These are phyloP conservation scores for Nitzschia putrida DNA, from an alignment of 108 stramenopile genomes.

Conservation along the genomic window DNA sequence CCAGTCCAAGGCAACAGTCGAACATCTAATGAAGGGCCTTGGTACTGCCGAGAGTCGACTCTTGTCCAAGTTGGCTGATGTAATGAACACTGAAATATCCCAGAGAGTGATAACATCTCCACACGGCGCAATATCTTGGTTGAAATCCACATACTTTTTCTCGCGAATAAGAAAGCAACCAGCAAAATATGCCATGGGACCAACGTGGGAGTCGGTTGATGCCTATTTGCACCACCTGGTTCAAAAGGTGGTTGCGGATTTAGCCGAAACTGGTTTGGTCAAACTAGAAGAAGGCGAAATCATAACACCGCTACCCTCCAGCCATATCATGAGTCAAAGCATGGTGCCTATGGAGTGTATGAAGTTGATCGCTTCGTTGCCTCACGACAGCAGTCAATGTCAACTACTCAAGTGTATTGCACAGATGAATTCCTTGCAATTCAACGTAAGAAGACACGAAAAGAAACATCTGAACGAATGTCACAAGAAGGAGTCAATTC, in stretches of 20 bases:
- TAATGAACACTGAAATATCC: constrained; percentile 81
- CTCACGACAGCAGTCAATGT: constrained; percentile 55
- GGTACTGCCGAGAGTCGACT: constrained; percentile 75
- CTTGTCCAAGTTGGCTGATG: constrained; percentile 62
- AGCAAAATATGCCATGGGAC: constrained; percentile 13
- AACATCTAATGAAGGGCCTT: constrained; percentile 46
- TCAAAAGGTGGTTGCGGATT: constrained; percentile 5
- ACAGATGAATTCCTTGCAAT: constrained; percentile 60
- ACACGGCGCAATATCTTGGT: constrained; percentile 63
- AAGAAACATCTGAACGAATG: constrained; percentile 81
- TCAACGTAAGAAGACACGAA: constrained; percentile 69
- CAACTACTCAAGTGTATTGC: constrained; percentile 70
- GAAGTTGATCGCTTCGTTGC: constrained; percentile 64
- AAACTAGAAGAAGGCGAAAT: constrained; percentile 1
- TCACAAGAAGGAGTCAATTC: constrained; percentile 59
- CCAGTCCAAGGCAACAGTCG: constrained; percentile 40
- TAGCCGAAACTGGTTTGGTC: constrained; percentile 15
- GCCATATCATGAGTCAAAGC: constrained; percentile 76
- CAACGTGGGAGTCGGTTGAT: not conserved
- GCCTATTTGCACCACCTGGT: constrained; percentile 8
- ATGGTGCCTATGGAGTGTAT: constrained; percentile 71
- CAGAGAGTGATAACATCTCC: constrained; percentile 67
- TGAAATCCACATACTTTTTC: constrained; percentile 69
- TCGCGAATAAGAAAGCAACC: constrained; percentile 44
- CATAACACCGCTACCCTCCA: constrained; percentile 48